phyloP scores from a whole-genome alignment of 106 monocot genomes.

The Phalaenopsis equestris region DNA sequence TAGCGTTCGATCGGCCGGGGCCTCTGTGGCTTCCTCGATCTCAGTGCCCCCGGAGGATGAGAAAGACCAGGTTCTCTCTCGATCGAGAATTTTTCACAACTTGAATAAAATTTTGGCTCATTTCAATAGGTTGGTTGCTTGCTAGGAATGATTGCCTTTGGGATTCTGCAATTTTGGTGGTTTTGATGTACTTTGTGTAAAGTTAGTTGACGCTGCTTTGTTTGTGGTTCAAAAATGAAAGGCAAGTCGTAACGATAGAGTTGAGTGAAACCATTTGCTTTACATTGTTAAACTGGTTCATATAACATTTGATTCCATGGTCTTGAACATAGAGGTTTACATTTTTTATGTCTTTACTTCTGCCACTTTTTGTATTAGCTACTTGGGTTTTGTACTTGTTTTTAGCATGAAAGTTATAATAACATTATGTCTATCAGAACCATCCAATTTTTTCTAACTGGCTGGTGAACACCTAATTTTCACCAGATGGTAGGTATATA shows the following conservation, averaged over 20 bases:
- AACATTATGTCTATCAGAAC: too few species aligned
- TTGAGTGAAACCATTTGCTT: neutral
- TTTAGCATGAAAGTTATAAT: too few species aligned
- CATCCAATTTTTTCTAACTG: too few species aligned
- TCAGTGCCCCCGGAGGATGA: conserved; percentile 42
- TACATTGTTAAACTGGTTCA: neutral
- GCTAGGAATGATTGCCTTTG: neutral
- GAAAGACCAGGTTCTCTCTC: conserved; percentile 64
- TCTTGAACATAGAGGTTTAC: too few species aligned
- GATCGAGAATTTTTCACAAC: neutral
- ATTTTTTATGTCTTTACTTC: too few species aligned
- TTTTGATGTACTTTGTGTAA: neutral
- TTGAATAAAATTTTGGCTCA: neutral
- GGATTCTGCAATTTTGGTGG: neutral
- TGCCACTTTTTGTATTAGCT: too few species aligned
- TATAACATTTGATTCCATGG: too few species aligned
- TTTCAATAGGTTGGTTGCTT: neutral
- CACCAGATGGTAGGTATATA: too few species aligned
- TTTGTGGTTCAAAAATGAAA: neutral
- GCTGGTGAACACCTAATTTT: too few species aligned
- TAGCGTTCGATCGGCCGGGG: conserved; percentile 79
- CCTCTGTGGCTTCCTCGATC: conserved; percentile 76
- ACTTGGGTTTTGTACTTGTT: too few species aligned
- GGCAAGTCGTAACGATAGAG: neutral
- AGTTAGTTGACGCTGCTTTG: neutral